Evolutionary conservation across 495 filamentous ascomycete species (phyloP), one percentile per base, ranked within the genome.

Genomic region (Xeromyces bisporus): DNA sequence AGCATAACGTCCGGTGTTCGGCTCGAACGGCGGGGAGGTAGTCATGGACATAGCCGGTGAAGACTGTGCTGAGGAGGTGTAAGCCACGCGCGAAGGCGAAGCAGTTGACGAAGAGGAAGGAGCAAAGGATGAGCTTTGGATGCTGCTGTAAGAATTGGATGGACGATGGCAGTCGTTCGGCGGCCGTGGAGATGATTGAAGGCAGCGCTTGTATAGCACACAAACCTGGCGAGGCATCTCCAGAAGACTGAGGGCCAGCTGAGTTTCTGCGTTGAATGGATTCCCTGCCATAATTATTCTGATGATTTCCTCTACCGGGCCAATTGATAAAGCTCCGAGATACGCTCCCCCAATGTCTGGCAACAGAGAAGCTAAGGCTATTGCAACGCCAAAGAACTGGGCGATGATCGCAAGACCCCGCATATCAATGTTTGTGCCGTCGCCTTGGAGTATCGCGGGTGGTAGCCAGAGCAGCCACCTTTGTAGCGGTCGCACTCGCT

Each of bases 401-500:
- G 85, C 78, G 23, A 97, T 71, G 18, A 92, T 68, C 21, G 59
- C 44, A 15, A 69, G 50, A 0, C 58, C 60, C n/a, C n/a, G n/a
- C n/a, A n/a, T n/a, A 10, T 36, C 48, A 11, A 51, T 40, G 31
- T 62, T 58, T 6, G 52, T 44, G 6, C 62, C 59, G 2, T 55
- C 52, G 8, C 53, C 53, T 21, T 57, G 57, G 13, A 94, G 62
- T 51, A 94, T 61, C 12, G 77, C 72, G 18, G 71, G 73, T 2
- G 91, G 91, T 27, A 93, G 67, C 81, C 85, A 97, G 58, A 94
- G 92, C 13, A 96, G 69, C 86, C 91, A 94, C 34, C 75, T 71
- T 26, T 86, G 75, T 11, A 97, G 66, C 5, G 78, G 69, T 37
- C 86, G 80, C 15, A 96, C 69, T 38, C 83, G 74, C 46, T 84